These are phyloP conservation scores for Pholiota molesta DNA, from an alignment of 768 basidiomycete species.

Conservation along the genomic window DNA sequence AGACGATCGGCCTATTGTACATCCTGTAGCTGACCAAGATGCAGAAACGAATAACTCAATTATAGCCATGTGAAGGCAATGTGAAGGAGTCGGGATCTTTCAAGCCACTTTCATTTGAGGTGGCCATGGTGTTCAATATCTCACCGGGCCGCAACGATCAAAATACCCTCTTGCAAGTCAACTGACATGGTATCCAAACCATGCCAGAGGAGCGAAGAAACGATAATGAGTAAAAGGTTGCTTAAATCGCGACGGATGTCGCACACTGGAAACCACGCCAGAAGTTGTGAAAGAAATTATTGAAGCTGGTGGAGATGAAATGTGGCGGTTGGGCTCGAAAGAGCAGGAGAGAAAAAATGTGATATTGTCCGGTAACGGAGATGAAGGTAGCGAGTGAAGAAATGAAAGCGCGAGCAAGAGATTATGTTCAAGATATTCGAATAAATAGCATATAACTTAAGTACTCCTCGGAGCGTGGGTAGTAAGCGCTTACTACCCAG, in stretches of 20 bases:
- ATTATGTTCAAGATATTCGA: not conserved
- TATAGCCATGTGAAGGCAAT: not conserved
- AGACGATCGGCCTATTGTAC: not conserved
- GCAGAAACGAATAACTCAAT: not conserved
- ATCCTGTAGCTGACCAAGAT: constrained; percentile 1
- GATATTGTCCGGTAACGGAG: too few relatives aligned
- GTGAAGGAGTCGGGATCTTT: not conserved
- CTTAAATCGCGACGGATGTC: not conserved
- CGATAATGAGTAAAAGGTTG: not conserved
- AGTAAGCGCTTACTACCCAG: not conserved
- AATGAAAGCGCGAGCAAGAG: not conserved
- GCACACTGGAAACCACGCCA: not conserved
- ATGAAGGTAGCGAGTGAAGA: too few relatives aligned
- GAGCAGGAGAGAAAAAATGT: not conserved
- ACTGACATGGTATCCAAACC: not conserved
- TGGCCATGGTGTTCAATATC: not conserved
- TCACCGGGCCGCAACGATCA: not conserved
- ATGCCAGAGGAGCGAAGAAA: not conserved
- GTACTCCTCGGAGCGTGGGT: not conserved
- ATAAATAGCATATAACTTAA: not conserved
- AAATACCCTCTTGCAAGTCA: not conserved
- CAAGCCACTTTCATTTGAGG: too few relatives aligned
- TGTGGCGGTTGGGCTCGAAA: not conserved
- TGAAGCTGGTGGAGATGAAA: not conserved
- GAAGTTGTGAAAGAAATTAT: not conserved